Percentiles rank a stretch among this genome's conserved stretches.
Conservation (phyloP, 2,329 filamentous ascomycete species). For the Onygena corvina region DNA sequence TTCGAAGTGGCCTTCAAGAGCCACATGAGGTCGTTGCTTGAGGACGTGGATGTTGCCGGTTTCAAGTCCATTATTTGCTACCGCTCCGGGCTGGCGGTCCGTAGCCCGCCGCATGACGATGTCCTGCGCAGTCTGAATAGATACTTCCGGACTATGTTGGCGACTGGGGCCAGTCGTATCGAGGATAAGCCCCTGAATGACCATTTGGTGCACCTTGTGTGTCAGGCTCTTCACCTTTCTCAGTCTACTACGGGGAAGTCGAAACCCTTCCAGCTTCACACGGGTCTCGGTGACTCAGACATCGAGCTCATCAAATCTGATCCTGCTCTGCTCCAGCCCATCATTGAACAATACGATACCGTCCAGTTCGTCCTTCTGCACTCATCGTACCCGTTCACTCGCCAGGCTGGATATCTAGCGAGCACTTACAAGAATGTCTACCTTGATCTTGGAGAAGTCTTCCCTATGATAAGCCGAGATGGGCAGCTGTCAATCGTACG, state of each 20-base stretch:
- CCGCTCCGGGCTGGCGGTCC: slow-evolving; percentile 57
- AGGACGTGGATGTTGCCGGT: slow-evolving; percentile 56
- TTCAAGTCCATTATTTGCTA: slow-evolving; percentile 83
- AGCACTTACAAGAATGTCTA: slow-evolving; percentile 68
- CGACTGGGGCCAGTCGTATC: slow-evolving; percentile 33
- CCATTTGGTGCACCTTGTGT: slow-evolving; percentile 53
- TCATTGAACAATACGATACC: slow-evolving; percentile 56
- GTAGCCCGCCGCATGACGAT: slow-evolving; percentile 37
- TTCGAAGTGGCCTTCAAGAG: slow-evolving; percentile 31
- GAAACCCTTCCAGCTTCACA: slow-evolving; percentile 76
- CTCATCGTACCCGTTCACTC: slow-evolving; percentile 67
- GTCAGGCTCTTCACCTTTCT: slow-evolving; percentile 44
- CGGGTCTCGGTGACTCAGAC: slow-evolving; percentile 69
- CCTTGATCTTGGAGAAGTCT: slow-evolving; percentile 71
- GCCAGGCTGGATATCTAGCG: slow-evolving; percentile 67
- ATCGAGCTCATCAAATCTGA: slow-evolving; percentile 58
- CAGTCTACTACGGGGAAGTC: slow-evolving; percentile 30
- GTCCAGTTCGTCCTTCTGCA: slow-evolving; percentile 70
- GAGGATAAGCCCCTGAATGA: slow-evolving; percentile 53
- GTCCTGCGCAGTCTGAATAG: slow-evolving; percentile 21
- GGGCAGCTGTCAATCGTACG: slow-evolving; percentile 61
- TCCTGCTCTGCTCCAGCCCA: slow-evolving; percentile 59
- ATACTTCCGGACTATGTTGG: slow-evolving; percentile 20
- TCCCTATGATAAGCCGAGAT: slow-evolving; percentile 63
- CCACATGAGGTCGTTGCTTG: slow-evolving; percentile 46